A percentile compares a stretch with the other conserved stretches of the same genome.
These are phyloP conservation scores for Seminavis robusta DNA, from an alignment of 108 stramenopile genomes.

Conservation along the genomic window DNA sequence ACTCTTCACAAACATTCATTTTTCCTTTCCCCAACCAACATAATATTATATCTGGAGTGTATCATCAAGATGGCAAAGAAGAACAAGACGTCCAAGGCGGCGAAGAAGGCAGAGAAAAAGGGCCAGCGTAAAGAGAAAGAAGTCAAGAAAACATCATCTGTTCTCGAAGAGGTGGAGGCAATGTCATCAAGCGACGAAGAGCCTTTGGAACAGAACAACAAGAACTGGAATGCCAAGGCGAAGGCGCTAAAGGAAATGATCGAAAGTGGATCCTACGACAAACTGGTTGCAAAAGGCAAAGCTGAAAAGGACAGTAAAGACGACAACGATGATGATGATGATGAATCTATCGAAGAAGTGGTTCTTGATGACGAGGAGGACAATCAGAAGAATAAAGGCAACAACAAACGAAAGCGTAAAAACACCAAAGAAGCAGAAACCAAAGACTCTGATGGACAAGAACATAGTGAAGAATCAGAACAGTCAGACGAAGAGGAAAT, in stretches of 20 bases:
- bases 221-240: constrained; percentile 56
- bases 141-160: constrained; percentile 7
- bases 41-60: too few relatives aligned
- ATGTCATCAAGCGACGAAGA: constrained; percentile 59
- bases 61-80: background rate
- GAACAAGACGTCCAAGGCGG: background rate
- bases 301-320: constrained; percentile 16
- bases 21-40: too few relatives aligned
- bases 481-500: constrained; percentile 6
- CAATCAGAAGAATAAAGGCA: constrained; percentile 34
- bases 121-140: constrained; percentile 17
- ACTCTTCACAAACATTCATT: too few relatives aligned
- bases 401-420: constrained; percentile 13
- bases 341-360: constrained; percentile 42
- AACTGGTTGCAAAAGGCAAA: constrained; percentile 21
- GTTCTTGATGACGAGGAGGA: constrained; percentile 38
- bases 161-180: constrained; percentile 36
- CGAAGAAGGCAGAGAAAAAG: constrained; percentile 12
- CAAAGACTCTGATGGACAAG: background rate
- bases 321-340: constrained; percentile 27
- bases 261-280: constrained; percentile 39
- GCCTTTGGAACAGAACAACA: constrained; percentile 25
- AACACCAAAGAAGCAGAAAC: constrained; percentile 27
- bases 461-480: constrained; percentile 1
- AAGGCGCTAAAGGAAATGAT: constrained; percentile 45